Percentiles rank a stretch among this genome's conserved stretches.
Evolutionary conservation across 345 rosid species (phyloP).

Genomic region (Salix brachista): DNA sequence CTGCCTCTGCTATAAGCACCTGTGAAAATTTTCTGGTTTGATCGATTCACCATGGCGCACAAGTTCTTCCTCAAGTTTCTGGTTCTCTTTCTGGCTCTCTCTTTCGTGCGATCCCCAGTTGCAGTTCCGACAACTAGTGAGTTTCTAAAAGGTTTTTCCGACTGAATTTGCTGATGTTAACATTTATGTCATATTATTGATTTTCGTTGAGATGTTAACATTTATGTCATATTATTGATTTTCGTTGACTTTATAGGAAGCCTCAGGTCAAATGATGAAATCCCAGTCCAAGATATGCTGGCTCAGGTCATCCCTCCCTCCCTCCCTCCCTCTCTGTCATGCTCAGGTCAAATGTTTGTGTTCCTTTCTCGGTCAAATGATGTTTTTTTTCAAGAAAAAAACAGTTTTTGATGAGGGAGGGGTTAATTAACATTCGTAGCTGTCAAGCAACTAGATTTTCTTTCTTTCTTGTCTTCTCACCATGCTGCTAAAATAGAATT

Average conservation of each 20-base stretch:
- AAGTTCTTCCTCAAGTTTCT: neutral
- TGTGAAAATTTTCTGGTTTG: neutral
- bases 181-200: no score
- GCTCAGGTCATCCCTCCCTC: constrained; percentile 32
- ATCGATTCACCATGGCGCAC: constrained; percentile 3
- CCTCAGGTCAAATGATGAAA: constrained; percentile 30
- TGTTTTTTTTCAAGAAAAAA: neutral
- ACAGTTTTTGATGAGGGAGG: neutral
- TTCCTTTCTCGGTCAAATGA: neutral
- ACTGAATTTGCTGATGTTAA: neutral
- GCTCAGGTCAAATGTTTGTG: neutral
- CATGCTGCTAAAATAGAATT: neutral
- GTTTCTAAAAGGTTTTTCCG: neutral
- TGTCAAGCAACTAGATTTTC: neutral
- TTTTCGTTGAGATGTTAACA: neutral
- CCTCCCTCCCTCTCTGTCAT: neutral
- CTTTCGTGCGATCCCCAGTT: constrained; percentile 12
- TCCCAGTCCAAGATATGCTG: constrained; percentile 22
- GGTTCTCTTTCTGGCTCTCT: constrained; percentile 22
- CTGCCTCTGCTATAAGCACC: neutral
- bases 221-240: no score
- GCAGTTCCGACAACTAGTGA: constrained; percentile 31
- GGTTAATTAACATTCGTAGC: neutral
- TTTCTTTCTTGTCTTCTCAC: neutral
- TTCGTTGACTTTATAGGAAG: constrained; percentile 28